Conservation (phyloP, 164 flowering plant species). For the Aristolochia contorta region DNA sequence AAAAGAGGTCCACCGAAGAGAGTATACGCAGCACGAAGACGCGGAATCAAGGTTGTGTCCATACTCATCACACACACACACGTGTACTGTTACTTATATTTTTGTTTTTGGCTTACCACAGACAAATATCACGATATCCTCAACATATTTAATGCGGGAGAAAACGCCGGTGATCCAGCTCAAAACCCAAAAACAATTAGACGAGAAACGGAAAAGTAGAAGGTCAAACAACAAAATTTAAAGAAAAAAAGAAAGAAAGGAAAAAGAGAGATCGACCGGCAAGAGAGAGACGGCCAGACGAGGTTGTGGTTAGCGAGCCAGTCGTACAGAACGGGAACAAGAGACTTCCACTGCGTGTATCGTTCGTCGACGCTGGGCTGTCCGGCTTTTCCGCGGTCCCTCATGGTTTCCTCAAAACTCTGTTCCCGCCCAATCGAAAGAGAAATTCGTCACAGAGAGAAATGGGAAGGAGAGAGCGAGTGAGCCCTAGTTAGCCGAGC, state of each 20-base stretch:
- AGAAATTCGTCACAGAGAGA: too few species aligned
- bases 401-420: conserved; percentile 13
- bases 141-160: too few species aligned
- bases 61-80: too few species aligned
- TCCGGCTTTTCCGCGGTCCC: conserved; percentile 25
- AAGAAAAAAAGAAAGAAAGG: conserved; percentile 8
- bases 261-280: conserved; percentile 39
- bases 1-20: too few species aligned
- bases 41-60: too few species aligned
- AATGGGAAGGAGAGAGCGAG: too few species aligned
- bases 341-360: conserved; percentile 86
- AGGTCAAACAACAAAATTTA: conserved; percentile 11
- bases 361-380: conserved; percentile 58
- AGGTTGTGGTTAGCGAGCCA: conserved; percentile 97
- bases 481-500: too few species aligned
- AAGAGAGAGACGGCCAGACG: conserved; percentile 95
- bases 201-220: not conserved
- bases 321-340: conserved; percentile 95
- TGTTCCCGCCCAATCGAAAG: not conserved
- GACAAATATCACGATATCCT: too few species aligned
- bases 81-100: too few species aligned
- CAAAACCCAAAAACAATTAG: not conserved
- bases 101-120: too few species aligned
- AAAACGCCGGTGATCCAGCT: not conserved
- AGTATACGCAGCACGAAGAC: too few species aligned